Evolutionary conservation across 164 flowering plant genomes (phyloP), one percentile per base, ranked within the genome.

Genomic region (Taxillus chinensis): DNA sequence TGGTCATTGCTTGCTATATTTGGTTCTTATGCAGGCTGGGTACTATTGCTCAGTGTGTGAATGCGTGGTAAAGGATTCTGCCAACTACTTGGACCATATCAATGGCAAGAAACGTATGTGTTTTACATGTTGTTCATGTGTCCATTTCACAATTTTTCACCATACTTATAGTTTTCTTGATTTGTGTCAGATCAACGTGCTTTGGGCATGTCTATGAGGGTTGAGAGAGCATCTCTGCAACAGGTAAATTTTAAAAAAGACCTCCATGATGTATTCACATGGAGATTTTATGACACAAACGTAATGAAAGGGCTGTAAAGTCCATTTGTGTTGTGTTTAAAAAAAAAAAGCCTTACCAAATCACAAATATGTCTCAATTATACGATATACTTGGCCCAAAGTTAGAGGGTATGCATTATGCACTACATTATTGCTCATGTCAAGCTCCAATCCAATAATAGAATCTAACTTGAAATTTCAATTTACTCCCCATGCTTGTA

Each of bases 21-120:
- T 4, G 41, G 7, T 57, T 70, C 17, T 70, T 68, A 61, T 77
- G 73, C 85, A 90, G 99, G 97, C 96, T 75, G 97, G 99, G 58
- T 90, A 90, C 72, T 93, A 59, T 68, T 93, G 96, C 72, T 75
- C 82, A 11, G 96, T 90, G 68, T 93, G 99, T 77, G 90, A 90
- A 69, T 93, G 97, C 73, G 97, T 93, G 0, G 99, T 89, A 15
- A 93, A 93, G 77, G 99, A 93, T 79, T 90, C 99, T 39, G 97
- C 99, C 55, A 90, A 90, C 77, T 93, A 87, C 77, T 77, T 93
- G 84, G 99, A 93, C 74, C 99, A 93, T 66, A 93, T 93, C 54
- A 90, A 90, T 86, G 99, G 99, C 56, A 93, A 93, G 78, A 93
- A 90, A 72, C 96, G 96, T 90, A 81, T 43, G 89, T 70, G 8